A percentile compares a stretch with the other conserved stretches of the same genome.
Evolutionary conservation across 805 yeast species (phyloP).

Genomic region (Candida argentea): DNA sequence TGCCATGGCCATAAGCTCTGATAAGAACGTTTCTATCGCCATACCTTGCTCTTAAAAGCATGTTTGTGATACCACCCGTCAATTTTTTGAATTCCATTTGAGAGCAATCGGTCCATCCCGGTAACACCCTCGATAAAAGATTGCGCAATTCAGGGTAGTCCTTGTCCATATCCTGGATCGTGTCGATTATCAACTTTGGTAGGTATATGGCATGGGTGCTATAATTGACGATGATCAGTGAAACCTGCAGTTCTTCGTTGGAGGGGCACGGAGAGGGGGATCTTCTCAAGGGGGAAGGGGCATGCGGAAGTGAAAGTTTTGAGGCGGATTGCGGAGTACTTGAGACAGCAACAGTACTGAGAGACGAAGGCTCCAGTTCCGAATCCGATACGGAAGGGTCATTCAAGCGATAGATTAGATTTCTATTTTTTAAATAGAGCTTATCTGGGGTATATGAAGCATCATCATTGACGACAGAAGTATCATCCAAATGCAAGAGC

Average conservation of each 20-base stretch:
- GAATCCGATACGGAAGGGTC: constrained; percentile 17
- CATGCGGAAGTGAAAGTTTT: background rate
- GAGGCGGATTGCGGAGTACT: background rate
- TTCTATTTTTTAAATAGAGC: constrained; percentile 10
- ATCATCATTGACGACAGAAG: constrained; percentile 4
- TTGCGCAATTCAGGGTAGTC: constrained; percentile 26
- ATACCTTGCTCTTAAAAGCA: constrained; percentile 41
- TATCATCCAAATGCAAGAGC: constrained; percentile 1
- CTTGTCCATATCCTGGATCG: constrained; percentile 24
- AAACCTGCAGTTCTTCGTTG: constrained; percentile 1
- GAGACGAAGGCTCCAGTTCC: constrained; percentile 1
- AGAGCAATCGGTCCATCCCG: constrained; percentile 24
- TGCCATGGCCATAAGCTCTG: constrained; percentile 68
- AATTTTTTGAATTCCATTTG: constrained; percentile 31
- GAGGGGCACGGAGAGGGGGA: constrained; percentile 4
- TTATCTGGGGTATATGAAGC: constrained; percentile 9
- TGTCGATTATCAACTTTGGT: constrained; percentile 32
- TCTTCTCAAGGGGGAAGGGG: constrained; percentile 1
- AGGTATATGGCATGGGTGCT: constrained; percentile 41
- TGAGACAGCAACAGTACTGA: background rate
- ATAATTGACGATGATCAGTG: constrained; percentile 15
- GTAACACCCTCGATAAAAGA: constrained; percentile 35
- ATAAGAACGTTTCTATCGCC: constrained; percentile 38
- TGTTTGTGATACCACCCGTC: constrained; percentile 58
- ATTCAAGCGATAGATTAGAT: constrained; percentile 16